Conservation (phyloP, 148 eudicot genomes). For the Chenopodium quinoa region DNA sequence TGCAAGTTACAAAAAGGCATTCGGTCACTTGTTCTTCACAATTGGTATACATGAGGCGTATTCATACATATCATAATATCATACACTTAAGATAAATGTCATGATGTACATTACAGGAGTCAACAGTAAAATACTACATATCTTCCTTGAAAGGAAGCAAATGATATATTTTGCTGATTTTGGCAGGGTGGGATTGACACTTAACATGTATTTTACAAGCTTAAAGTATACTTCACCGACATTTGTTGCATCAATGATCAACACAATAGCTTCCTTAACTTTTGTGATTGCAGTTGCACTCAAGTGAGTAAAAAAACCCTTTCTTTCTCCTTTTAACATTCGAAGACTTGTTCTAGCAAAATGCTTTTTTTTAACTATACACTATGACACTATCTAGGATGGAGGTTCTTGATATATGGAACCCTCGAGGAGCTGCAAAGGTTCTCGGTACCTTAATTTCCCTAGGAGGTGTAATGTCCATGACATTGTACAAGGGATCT, state of each 20-base stretch:
- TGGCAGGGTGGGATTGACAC: conserved; percentile 68
- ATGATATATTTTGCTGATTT: neutral
- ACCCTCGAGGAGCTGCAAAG: conserved; percentile 62
- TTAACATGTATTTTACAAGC: conserved; percentile 80
- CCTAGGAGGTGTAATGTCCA: conserved; percentile 54
- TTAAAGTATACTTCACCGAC: conserved; percentile 73
- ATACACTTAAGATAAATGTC: too few species aligned
- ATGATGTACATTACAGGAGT: too few species aligned
- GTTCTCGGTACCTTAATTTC: conserved; percentile 58
- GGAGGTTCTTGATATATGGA: conserved; percentile 50
- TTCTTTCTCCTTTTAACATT: neutral
- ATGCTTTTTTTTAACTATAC: neutral
- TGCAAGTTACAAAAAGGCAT: too few species aligned
- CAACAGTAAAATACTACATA: too few species aligned
- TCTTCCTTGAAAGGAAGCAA: too few species aligned
- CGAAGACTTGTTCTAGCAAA: neutral
- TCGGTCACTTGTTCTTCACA: too few species aligned
- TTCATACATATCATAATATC: too few species aligned
- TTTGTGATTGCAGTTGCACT: conserved; percentile 64
- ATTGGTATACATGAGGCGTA: too few species aligned
- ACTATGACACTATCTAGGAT: conserved; percentile 37
- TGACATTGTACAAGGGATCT: conserved; percentile 72
- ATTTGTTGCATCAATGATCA: conserved; percentile 65
- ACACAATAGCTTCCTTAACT: conserved; percentile 67
- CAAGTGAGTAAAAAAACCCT: conserved; percentile 35